Base-by-base conservation (phyloP, 805 yeast genomes). In the Komagataella kurtzmanii region DNA sequence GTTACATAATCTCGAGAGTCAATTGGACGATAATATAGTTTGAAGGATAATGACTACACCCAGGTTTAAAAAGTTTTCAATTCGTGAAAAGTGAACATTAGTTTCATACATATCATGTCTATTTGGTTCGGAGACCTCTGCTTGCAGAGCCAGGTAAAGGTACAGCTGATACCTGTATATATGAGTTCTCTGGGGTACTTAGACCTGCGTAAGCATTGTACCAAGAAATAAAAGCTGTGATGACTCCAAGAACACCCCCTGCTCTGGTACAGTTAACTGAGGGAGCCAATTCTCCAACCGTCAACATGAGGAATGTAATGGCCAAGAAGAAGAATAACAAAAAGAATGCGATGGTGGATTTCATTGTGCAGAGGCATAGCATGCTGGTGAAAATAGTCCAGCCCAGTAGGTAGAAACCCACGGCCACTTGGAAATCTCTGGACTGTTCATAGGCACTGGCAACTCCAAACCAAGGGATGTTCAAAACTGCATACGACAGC, bases 121-220 rank as follows among this genome's bases (percentile, higher is more conserved):
- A 18, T 10, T 46, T 24, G n/a, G 24, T 6, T 44, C 14, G 47
- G 19, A 43, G 51, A 19, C 44, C 48, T 23, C 59, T 56, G 18
- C 55, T 54, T 21, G 64, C 66, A 36, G 51, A 55, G 23, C 58
- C 56, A 2, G 72, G 71, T 24, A 68, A 56, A 46, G 58, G 61
- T 24, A 60, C n/a, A 19, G 64, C 67, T 46, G 52, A 59, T 47
- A 67, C 58, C 14, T 74, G 68, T 47, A 83, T 48, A 61, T 81
- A 83, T 3, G 88, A 70, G 65, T 85, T 85, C 60, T 80, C 83
- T 44, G 67, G 69, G 54, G 75, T 84, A 30, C 87, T 80, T 40
- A 79, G 63, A 73, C 88, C 88, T 2, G 86, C 85, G 57, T 71
- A 80, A 5, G 88, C 87, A 61, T 81, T 81, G 60, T 81, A 82